These are phyloP conservation scores for Candida sphagnicola DNA, from an alignment of 805 yeast species.

Conservation along the genomic window DNA sequence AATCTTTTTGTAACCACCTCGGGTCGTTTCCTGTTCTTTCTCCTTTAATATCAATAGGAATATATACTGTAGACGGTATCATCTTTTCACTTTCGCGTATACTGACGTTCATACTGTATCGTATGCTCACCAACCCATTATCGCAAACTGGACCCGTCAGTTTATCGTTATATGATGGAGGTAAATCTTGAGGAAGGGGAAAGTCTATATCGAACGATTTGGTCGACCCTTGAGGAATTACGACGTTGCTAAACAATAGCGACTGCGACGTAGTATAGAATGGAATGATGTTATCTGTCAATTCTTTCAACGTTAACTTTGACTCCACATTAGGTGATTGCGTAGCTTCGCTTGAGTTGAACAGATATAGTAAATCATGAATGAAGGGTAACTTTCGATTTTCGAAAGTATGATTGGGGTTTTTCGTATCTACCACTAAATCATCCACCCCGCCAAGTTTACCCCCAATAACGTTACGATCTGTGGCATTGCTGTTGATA, in stretches of 20 bases:
- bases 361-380: constrained; percentile 32
- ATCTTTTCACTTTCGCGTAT: constrained; percentile 17
- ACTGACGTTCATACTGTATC: constrained; percentile 34
- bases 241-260: constrained; percentile 31
- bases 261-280: constrained; percentile 38
- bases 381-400: constrained; percentile 18
- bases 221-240: constrained; percentile 14
- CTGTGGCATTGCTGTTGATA: constrained; percentile 13
- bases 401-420: constrained; percentile 15
- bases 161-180: constrained; percentile 38
- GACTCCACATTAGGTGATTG: constrained; percentile 6
- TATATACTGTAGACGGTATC: constrained; percentile 24
- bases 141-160: constrained; percentile 40
- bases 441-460: constrained; percentile 36
- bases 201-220: constrained; percentile 20
- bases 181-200: constrained; percentile 20
- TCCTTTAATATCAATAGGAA: constrained; percentile 28
- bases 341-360: constrained; percentile 18
- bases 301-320: constrained; percentile 17
- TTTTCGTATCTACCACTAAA: constrained; percentile 17
- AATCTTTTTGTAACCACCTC: constrained; percentile 27
- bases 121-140: constrained; percentile 35
- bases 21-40: constrained; percentile 21
- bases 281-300: constrained; percentile 32
- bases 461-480: constrained; percentile 27